Evolutionary conservation across 2,329 filamentous ascomycete genomes (phyloP), one percentile per base, ranked within the genome.

Genomic region (Alternaria triticina): DNA sequence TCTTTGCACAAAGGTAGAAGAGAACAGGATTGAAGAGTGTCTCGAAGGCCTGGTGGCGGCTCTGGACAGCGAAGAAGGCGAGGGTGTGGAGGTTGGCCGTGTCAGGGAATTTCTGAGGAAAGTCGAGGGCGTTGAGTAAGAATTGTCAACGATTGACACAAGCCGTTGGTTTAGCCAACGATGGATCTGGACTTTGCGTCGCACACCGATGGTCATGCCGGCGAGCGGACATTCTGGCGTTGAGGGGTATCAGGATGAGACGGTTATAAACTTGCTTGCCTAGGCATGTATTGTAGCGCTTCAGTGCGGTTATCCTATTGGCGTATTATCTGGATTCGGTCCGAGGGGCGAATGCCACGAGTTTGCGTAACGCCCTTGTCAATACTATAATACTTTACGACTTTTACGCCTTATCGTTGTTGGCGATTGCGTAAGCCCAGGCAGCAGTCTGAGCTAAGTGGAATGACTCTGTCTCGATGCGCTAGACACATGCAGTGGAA

Each of bases 31-130:
- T 13, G 96, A 98, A 71, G 87, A 88, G 61, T 87, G 94, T 55
- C 85, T 97, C 0, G 92, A 93, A 56, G 89, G 89, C 3, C 83
- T 99, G 46, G 88, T 96, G 50, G 89, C 92, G 66, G 96, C 96
- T 3, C 91, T 98, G 3, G 95, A 97, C 80, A 97, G 94, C 74
- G 94, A 97, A 77, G 74, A 78, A 52, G 87, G 88, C 8, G 91
- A 92, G 71, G 79, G 78, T 1, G 83, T 93, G 1, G 93, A 96
- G 75, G 88, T 95, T 9, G 88, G 87, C 0, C 83, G 93, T 9
- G 91, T 97, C 12, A 85, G 91, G 70, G 88, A 94, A 56, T 96
- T 97, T 75, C 82, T 97, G 60, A 87, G 90, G 28, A 91, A 92
- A 59, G 91, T 96, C 3, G 92, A 94, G 73, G 89, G 87, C 3